A percentile compares a stretch with the other conserved stretches of the same genome.
These are phyloP conservation scores for Rhynchosporium agropyri DNA, from an alignment of 2,329 filamentous ascomycete genomes.

Conservation along the genomic window DNA sequence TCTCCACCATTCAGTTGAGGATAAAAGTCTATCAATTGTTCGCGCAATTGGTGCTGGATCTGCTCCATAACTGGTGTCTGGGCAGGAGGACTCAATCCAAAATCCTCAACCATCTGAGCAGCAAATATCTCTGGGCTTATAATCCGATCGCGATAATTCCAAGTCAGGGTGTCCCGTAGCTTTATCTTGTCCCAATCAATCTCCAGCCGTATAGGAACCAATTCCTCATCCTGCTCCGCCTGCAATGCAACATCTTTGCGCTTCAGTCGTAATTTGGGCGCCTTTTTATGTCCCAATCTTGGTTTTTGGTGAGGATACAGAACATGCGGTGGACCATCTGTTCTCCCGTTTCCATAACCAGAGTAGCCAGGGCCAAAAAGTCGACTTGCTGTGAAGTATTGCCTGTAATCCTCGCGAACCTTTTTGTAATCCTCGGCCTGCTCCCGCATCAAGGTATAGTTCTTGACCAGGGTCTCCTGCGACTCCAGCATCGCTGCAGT, in stretches of 20 bases:
- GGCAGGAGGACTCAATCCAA: constrained; percentile 75
- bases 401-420: constrained; percentile 57
- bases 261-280: constrained; percentile 71
- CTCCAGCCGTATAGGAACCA: constrained; percentile 88
- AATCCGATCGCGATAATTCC: constrained; percentile 93
- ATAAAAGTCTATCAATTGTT: constrained; percentile 92
- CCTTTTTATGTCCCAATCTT: constrained; percentile 75
- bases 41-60: constrained; percentile 71
- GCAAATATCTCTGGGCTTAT: constrained; percentile 81
- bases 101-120: constrained; percentile 86
- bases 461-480: constrained; percentile 53
- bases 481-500: constrained; percentile 55
- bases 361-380: constrained; percentile 77
- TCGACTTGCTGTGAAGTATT: constrained; percentile 57
- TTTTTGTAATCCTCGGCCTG: constrained; percentile 72
- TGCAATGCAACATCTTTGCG: constrained; percentile 82
- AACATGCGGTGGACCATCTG: constrained; percentile 71
- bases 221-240: constrained; percentile 86
- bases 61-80: constrained; percentile 64
- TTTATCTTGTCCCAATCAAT: constrained; percentile 96
- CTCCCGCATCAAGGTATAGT: constrained; percentile 65
- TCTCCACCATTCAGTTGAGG: constrained; percentile 90
- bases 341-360: constrained; percentile 86
- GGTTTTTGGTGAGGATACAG: constrained; percentile 79
- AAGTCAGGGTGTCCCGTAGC: constrained; percentile 95